Base-by-base conservation (phyloP, 495 filamentous ascomycete species). In the Clavariopsis aquatica region DNA sequence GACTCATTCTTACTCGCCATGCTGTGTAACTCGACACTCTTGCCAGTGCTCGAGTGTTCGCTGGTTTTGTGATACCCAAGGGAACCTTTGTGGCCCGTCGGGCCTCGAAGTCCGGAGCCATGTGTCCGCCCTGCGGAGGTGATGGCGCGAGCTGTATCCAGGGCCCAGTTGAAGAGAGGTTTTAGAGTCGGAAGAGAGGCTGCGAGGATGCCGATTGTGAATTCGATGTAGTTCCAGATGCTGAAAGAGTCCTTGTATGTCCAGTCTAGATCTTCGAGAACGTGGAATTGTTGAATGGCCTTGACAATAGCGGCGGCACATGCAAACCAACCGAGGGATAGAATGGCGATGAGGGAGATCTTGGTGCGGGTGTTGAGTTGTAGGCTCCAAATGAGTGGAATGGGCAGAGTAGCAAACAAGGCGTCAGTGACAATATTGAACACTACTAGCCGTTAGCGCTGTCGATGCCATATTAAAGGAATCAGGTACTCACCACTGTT, bases 401-500 rank as follows among this genome's bases (percentile, higher is more conserved):
- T 66, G 0, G 72, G 73, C 15, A 73, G 22, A 10, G 68, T 59
- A 7, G 73, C 73, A 52, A 75, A 75, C 24, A 73, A 62, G 15
- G 69, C 55, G 58, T 75, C 73, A 22, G 71, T 75, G 29, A 61
- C 26, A 52, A 75, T 75, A 49, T 74, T 75, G 53, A 75, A 71
- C 10, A 60, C 71, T 64, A 43, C 20, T 34, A 38, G n/a, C 9
- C 31, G 20, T 63, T n/a, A 62, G 52, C 1, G 1, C 2, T 24
- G 2, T 29, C 10, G 13, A 4, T 22, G 5, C 0, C 10, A 12
- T 1, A 27, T 2, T 6, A 28, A 43, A 26, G 17, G 38, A 8
- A 43, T 8, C 38, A 17, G 15, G 9, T 43, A 58, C 68, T 52
- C 51, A 66, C 68, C 57, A 53, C 68, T 70, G 43, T 70, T 70